Percentiles rank a stretch among this genome's conserved stretches.
These are phyloP conservation scores for Monilinia fructicola DNA, from an alignment of 2,329 filamentous ascomycete genomes.

Conservation along the genomic window DNA sequence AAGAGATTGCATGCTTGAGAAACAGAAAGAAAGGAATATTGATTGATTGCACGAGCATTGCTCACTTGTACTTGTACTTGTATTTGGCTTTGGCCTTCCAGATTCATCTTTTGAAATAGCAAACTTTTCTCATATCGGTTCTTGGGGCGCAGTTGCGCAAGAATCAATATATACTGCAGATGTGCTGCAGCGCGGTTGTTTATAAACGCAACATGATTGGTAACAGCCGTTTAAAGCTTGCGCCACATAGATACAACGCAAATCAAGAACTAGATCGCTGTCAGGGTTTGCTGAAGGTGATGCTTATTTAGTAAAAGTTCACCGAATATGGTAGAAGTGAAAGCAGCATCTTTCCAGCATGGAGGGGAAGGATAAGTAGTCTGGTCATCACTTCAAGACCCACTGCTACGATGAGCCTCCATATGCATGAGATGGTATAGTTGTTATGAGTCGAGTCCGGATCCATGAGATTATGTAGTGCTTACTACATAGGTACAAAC, in stretches of 20 bases:
- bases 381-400: constrained; percentile 12
- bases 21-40: constrained; percentile 20
- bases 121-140: not conserved
- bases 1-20: constrained; percentile 14
- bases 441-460: not conserved
- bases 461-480: no score
- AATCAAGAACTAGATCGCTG: constrained; percentile 1
- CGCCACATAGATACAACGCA: constrained; percentile 9
- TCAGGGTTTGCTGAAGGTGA: not conserved
- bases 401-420: not conserved
- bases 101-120: constrained; percentile 5
- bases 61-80: constrained; percentile 9
- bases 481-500: not conserved
- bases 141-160: constrained; percentile 18
- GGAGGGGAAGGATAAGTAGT: constrained; percentile 1
- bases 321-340: constrained; percentile 5
- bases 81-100: not conserved
- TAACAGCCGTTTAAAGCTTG: not conserved
- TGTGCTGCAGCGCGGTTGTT: constrained; percentile 14
- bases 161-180: constrained; percentile 22
- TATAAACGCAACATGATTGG: constrained; percentile 21
- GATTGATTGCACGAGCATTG: not conserved
- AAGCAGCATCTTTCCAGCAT: constrained; percentile 4
- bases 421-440: not conserved
- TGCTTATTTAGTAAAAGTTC: not conserved